A percentile compares a stretch with the other conserved stretches of the same genome.
phyloP scores from a whole-genome alignment of 1,284 basidiomycete genomes.

The Ustilago curta region DNA sequence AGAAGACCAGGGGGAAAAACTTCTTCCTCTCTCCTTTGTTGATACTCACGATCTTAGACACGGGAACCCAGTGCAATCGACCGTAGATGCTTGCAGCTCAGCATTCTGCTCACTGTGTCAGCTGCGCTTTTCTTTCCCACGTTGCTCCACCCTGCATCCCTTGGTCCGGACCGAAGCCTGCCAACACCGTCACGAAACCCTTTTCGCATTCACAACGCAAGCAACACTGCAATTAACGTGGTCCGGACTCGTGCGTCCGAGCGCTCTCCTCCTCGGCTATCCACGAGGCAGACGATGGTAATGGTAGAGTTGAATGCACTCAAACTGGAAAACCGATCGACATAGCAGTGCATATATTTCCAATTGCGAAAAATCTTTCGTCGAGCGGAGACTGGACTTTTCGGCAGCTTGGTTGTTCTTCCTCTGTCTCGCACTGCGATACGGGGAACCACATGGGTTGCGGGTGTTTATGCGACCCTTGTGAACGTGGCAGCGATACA shows the following conservation, averaged over 20 bases:
- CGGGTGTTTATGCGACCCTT: too few species aligned
- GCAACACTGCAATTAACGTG: neutral
- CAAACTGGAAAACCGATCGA: conserved; percentile 1
- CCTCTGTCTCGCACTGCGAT: too few species aligned
- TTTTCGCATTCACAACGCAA: too few species aligned
- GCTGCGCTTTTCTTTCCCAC: neutral
- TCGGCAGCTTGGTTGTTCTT: neutral
- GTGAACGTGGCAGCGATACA: too few species aligned
- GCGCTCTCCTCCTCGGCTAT: neutral
- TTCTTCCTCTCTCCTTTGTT: neutral
- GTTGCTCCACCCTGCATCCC: neutral
- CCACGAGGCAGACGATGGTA: neutral
- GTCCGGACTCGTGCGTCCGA: conserved; percentile 1
- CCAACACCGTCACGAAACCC: neutral
- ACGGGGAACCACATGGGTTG: too few species aligned
- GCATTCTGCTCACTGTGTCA: neutral
- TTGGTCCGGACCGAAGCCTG: neutral
- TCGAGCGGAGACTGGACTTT: conserved; percentile 1
- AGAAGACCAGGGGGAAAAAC: neutral
- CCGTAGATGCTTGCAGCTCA: neutral
- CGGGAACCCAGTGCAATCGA: neutral
- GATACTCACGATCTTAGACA: neutral
- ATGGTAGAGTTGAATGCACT: conserved; percentile 8
- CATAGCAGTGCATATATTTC: conserved; percentile 2
- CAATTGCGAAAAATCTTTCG: neutral